These are phyloP conservation scores for Diaporthe sp. DNA, from an alignment of 2,329 filamentous ascomycete genomes.

Conservation along the genomic window DNA sequence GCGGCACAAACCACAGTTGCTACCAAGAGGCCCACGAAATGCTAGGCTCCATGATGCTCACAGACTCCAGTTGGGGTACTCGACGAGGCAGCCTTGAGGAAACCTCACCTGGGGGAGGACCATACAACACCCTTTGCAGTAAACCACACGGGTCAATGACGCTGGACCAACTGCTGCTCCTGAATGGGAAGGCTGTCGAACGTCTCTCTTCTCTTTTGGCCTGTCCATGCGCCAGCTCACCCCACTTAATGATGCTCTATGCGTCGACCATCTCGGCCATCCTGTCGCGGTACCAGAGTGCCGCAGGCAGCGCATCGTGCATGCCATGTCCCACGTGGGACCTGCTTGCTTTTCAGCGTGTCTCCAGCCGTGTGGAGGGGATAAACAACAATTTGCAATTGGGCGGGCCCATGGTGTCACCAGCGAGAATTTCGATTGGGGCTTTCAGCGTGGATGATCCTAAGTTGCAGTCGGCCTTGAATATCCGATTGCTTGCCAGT, in stretches of 20 bases:
- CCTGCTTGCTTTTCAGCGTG: background rate
- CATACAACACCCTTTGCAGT: background rate
- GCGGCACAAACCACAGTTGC: background rate
- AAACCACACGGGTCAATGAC: background rate
- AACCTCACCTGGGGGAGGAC: background rate
- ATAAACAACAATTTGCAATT: background rate
- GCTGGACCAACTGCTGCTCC: background rate
- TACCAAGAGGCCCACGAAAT: background rate
- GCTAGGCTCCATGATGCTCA: background rate
- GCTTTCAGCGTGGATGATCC: constrained; percentile 5
- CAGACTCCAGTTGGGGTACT: background rate
- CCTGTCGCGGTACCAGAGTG: background rate
- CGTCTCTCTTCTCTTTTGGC: background rate
- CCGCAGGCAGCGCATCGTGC: background rate
- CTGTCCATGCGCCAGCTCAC: background rate
- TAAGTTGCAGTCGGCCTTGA: background rate
- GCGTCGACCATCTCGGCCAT: background rate
- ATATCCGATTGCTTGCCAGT: background rate
- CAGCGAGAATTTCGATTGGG: background rate
- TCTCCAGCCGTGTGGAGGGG: background rate
- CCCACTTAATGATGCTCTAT: background rate
- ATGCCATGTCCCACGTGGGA: background rate
- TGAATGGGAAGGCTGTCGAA: background rate
- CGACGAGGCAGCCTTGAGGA: background rate
- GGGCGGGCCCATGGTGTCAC: background rate